Percentiles rank a stretch among this genome's conserved stretches.
phyloP scores from a whole-genome alignment of 345 rosid genomes.

The Pistacia atlantica region DNA sequence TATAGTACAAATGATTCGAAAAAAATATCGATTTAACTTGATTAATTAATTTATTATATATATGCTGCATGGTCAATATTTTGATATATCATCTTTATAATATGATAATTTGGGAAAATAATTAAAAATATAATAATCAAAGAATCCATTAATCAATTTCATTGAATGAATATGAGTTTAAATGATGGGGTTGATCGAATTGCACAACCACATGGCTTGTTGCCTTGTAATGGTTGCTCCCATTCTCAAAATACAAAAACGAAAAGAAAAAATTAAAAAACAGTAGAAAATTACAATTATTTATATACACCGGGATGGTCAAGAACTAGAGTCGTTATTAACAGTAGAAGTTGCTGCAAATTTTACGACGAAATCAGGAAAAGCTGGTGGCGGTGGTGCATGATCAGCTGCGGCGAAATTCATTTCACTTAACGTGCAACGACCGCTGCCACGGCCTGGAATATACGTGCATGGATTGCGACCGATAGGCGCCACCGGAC shows the following conservation, averaged over 20 bases:
- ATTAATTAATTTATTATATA: too few relatives aligned
- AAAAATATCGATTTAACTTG: too few relatives aligned
- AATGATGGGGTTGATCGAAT: neutral
- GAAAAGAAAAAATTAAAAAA: neutral
- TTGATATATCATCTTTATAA: neutral
- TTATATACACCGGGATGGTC: neutral
- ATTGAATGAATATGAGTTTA: neutral
- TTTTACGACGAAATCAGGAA: constrained; percentile 10
- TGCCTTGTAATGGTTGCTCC: neutral
- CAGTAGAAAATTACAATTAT: neutral
- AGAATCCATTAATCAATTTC: neutral
- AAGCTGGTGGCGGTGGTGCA: constrained; percentile 12
- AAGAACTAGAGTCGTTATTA: constrained; percentile 17
- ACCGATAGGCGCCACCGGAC: constrained; percentile 34
- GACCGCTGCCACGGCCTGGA: constrained; percentile 30
- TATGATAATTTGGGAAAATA: too few relatives aligned
- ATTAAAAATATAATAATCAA: neutral
- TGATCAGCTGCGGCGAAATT: constrained; percentile 22
- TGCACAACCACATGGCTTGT: neutral
- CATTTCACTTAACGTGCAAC: constrained; percentile 33
- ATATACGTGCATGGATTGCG: constrained; percentile 40
- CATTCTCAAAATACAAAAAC: neutral
- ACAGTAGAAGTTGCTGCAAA: constrained; percentile 7
- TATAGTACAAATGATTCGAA: too few relatives aligned
- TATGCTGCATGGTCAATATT: neutral